Conservation (phyloP, 805 yeast genomes). For the Candida railenensis region DNA sequence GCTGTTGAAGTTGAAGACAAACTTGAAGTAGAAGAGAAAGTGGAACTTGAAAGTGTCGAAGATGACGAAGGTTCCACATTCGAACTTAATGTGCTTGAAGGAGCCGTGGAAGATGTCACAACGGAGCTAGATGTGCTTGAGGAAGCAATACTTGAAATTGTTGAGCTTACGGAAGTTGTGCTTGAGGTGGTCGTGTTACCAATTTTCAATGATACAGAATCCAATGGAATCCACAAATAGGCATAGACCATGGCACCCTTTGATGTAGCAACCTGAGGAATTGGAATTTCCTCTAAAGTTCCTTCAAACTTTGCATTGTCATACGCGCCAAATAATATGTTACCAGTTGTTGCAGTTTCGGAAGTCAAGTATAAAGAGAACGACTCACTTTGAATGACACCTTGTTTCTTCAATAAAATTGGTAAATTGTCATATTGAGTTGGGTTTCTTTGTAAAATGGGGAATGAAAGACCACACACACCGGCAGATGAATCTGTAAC, state of each 20-base stretch:
- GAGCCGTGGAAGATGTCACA: neutral
- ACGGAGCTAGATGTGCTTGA: neutral
- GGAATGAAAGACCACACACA: slow-evolving; percentile 19
- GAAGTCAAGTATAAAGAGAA: slow-evolving; percentile 48
- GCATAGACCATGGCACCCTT: slow-evolving; percentile 3
- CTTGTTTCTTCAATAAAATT: slow-evolving; percentile 29
- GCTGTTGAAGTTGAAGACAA: neutral
- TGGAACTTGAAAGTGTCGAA: too few species aligned
- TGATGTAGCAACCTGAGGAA: slow-evolving; percentile 11
- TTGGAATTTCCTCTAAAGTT: slow-evolving; percentile 25
- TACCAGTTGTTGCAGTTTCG: slow-evolving; percentile 25
- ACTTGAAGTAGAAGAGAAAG: neutral
- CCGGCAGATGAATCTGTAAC: slow-evolving; percentile 19
- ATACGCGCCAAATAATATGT: slow-evolving; percentile 43
- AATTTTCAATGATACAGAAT: slow-evolving; percentile 13
- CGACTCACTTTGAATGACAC: slow-evolving; percentile 37
- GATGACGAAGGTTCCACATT: too few species aligned
- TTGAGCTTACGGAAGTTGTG: slow-evolving; percentile 5
- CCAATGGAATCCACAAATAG: slow-evolving; percentile 19
- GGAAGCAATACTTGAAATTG: slow-evolving; percentile 1
- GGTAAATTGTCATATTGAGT: slow-evolving; percentile 23
- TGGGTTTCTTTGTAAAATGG: slow-evolving; percentile 10
- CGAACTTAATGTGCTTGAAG: neutral
- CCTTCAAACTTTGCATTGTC: slow-evolving; percentile 42
- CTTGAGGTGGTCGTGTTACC: slow-evolving; percentile 6